A percentile compares a stretch with the other conserved stretches of the same genome.
These are phyloP conservation scores for Pyrenochaeta sp. DNA, from an alignment of 2,329 filamentous ascomycete species.

Conservation along the genomic window DNA sequence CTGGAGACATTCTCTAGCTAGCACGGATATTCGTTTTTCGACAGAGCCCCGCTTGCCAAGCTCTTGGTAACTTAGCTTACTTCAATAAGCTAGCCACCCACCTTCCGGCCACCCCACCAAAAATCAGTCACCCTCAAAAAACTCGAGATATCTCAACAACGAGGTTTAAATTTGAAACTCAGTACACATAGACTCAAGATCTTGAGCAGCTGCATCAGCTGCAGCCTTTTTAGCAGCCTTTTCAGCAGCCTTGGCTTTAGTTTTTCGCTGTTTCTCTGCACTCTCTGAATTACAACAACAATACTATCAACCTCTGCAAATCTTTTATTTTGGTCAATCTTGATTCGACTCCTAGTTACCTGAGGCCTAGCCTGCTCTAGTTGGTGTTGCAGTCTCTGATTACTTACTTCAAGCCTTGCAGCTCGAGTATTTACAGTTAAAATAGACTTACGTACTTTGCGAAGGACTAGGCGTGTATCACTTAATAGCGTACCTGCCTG, in stretches of 20 bases:
- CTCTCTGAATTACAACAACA: constrained; percentile 4
- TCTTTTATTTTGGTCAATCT: constrained; percentile 18
- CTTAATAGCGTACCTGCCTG: constrained; percentile 3
- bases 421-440: constrained; percentile 8
- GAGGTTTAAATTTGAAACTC: constrained; percentile 12
- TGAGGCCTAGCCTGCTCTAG: constrained; percentile 2
- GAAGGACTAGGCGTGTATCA: too few species aligned
- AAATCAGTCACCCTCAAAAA: too few species aligned
- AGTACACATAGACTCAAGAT: constrained; percentile 14
- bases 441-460: constrained; percentile 5
- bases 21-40: too few species aligned
- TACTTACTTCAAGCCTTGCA: constrained; percentile 11
- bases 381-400: constrained; percentile 15
- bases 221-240: constrained; percentile 6
- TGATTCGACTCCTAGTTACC: constrained; percentile 8
- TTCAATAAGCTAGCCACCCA: too few species aligned
- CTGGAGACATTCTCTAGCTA: too few species aligned
- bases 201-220: constrained; percentile 2
- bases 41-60: too few species aligned
- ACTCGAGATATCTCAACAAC: constrained; percentile 4
- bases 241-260: neutral
- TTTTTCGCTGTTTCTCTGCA: constrained; percentile 2
- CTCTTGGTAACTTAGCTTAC: too few species aligned
- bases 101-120: too few species aligned
- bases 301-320: constrained; percentile 14